Evolutionary conservation across 2,329 filamentous ascomycete genomes (phyloP).

Genomic region (Phaeosphaeria sp.): DNA sequence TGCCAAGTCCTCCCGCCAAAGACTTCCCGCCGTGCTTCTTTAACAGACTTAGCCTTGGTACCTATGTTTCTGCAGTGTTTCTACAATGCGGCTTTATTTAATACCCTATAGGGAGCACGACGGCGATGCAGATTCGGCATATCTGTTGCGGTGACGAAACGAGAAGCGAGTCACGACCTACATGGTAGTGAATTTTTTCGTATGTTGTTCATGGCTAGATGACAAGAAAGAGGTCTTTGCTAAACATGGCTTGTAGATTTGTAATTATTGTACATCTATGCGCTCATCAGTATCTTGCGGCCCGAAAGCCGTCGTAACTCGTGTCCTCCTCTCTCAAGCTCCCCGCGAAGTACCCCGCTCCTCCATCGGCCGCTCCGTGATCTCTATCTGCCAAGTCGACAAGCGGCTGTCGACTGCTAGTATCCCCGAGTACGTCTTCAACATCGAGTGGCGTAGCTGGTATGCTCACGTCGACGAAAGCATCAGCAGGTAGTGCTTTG

Average conservation of each 20-base stretch:
- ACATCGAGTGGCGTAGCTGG: conserved; percentile 28
- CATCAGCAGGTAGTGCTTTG: conserved; percentile 18
- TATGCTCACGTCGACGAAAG: conserved; percentile 27
- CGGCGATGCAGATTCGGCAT: not conserved
- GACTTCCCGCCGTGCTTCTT: not conserved
- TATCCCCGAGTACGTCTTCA: conserved; percentile 25
- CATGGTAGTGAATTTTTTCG: not conserved
- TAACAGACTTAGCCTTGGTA: not conserved
- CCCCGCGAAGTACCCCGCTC: conserved; percentile 11
- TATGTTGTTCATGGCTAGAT: not conserved
- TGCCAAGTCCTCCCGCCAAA: not conserved
- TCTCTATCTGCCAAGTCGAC: conserved; percentile 11
- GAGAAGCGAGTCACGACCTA: not conserved
- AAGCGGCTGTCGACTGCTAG: conserved; percentile 24
- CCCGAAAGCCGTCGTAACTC: conserved; percentile 25
- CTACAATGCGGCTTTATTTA: not conserved
- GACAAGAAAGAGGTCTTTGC: not conserved
- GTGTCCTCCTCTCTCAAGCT: conserved; percentile 17
- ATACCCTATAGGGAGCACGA: not conserved
- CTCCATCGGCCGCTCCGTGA: conserved; percentile 9
- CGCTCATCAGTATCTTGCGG: not conserved
- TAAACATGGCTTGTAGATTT: not conserved
- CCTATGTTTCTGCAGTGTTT: not conserved
- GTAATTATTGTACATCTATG: conserved; percentile 1
- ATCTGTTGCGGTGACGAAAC: not conserved